phyloP scores from a whole-genome alignment of 352 stramenopile genomes.

The Phytopythium helicoides region DNA sequence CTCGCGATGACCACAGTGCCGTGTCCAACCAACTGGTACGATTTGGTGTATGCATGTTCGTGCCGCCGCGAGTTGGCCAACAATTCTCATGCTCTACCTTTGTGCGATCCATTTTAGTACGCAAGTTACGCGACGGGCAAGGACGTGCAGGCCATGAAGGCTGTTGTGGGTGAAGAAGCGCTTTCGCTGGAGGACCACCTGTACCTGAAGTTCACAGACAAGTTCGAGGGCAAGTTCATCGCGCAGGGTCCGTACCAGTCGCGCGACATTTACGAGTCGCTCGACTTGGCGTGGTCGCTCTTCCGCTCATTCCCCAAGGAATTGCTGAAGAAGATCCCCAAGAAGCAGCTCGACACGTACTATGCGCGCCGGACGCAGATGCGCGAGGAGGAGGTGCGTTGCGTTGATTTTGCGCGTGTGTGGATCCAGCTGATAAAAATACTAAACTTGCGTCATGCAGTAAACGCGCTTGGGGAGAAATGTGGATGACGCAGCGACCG shows the following conservation, averaged over 20 bases:
- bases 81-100: background rate
- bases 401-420: no score
- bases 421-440: no score
- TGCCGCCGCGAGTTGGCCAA: background rate
- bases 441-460: background rate
- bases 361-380: conserved; percentile 93
- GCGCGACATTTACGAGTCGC: conserved; percentile 97
- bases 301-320: conserved; percentile 99
- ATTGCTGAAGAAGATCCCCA: conserved; percentile 99
- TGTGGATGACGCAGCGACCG: background rate
- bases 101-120: conserved; percentile 41
- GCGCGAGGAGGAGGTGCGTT: conserved; percentile 77
- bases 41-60: conserved; percentile 11
- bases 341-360: conserved; percentile 97
- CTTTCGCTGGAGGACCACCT: conserved; percentile 99
- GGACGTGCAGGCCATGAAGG: conserved; percentile 99
- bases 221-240: conserved; percentile 99
- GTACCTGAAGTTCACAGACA: conserved; percentile 99
- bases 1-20: conserved; percentile 96
- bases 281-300: conserved; percentile 98
- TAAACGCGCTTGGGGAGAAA: background rate
- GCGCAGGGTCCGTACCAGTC: conserved; percentile 97
- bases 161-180: conserved; percentile 99
- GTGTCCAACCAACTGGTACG: conserved; percentile 99
- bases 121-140: conserved; percentile 90